phyloP scores from a whole-genome alignment of 495 filamentous ascomycete species.

The Penicillium paradoxum region DNA sequence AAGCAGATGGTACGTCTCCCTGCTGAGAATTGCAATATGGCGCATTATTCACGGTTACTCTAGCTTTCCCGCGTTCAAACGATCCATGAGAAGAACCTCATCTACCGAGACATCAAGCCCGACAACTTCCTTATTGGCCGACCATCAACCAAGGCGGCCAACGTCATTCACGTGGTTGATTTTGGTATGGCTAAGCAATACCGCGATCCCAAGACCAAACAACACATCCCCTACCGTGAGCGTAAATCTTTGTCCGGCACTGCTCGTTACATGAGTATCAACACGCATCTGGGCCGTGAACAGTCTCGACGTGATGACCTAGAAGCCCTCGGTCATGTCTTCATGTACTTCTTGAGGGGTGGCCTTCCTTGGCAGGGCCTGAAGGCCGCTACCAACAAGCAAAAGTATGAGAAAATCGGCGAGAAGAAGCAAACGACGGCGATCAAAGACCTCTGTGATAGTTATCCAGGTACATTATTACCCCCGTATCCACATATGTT shows the following conservation, averaged over 20 bases:
- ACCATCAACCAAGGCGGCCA: conserved; percentile 86
- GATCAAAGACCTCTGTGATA: conserved; percentile 95
- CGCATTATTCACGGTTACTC: conserved; percentile 13
- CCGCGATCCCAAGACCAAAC: conserved; percentile 96
- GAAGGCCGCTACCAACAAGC: conserved; percentile 99
- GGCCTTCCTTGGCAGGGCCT: conserved; percentile 97
- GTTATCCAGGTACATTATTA: conserved; percentile 66
- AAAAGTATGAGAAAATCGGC: conserved; percentile 99
- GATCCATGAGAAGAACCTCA: conserved; percentile 99
- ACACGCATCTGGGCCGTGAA: conserved; percentile 94
- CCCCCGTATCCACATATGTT: background rate
- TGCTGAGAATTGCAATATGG: background rate
- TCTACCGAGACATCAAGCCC: conserved; percentile 99
- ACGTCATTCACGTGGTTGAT: conserved; percentile 98
- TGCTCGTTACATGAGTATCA: conserved; percentile 99
- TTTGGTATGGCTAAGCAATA: conserved; percentile 99
- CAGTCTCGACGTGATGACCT: conserved; percentile 96
- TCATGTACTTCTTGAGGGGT: conserved; percentile 98
- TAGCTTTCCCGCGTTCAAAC: conserved; percentile 97
- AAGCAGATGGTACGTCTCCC: conserved; percentile 86
- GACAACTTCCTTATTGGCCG: conserved; percentile 99
- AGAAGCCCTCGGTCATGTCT: conserved; percentile 94
- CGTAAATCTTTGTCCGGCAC: conserved; percentile 96
- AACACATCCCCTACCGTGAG: conserved; percentile 98
- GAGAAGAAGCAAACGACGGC: conserved; percentile 99